phyloP scores from a whole-genome alignment of 148 eudicot species.

The Simmondsia chinensis region DNA sequence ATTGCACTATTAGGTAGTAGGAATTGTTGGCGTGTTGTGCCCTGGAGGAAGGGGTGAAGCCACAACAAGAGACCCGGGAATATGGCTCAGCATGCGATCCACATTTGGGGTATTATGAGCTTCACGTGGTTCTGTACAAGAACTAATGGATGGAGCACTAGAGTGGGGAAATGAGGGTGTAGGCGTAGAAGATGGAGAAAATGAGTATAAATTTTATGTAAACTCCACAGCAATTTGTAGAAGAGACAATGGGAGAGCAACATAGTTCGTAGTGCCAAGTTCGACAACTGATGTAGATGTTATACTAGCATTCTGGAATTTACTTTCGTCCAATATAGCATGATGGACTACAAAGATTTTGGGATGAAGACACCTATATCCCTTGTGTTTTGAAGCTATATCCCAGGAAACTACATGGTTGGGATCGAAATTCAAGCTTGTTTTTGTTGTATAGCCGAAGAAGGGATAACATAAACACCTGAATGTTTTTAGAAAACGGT shows the following conservation, averaged over 20 bases:
- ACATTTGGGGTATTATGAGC: too few relatives aligned
- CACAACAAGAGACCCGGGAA: background rate
- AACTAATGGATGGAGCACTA: too few relatives aligned
- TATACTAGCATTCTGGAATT: background rate
- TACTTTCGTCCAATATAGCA: constrained; percentile 3
- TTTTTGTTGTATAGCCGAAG: constrained; percentile 2
- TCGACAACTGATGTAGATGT: too few relatives aligned
- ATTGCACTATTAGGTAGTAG: background rate
- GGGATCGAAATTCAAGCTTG: background rate
- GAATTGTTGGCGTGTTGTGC: background rate
- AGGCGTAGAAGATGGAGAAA: background rate
- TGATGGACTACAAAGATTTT: background rate
- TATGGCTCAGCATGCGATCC: too few relatives aligned
- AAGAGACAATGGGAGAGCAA: too few relatives aligned
- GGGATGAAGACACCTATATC: background rate
- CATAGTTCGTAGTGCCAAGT: too few relatives aligned
- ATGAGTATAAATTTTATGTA: background rate
- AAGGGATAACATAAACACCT: constrained; percentile 1
- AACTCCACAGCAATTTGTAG: too few relatives aligned
- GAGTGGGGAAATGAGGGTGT: background rate
- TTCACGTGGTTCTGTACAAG: too few relatives aligned
- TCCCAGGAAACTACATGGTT: constrained; percentile 6
- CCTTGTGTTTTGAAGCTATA: constrained; percentile 5
- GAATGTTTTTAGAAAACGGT: background rate
- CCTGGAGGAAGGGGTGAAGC: background rate